Evolutionary conservation across 805 yeast species (phyloP).

Genomic region (Wickerhamomyces silvicola): DNA sequence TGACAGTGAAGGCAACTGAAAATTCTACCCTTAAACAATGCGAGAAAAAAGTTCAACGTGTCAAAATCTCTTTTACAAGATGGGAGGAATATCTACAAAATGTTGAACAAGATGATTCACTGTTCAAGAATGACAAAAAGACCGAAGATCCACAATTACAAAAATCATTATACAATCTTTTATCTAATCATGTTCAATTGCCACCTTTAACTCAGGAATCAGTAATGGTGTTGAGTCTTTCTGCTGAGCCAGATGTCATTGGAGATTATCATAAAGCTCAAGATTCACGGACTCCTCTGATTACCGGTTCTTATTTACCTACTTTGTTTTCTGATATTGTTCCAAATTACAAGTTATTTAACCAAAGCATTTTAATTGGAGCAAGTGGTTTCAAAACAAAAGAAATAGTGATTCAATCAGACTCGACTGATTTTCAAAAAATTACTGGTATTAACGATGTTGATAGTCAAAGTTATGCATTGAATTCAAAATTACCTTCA

Average conservation of each 20-base stretch:
- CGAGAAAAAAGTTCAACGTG: constrained; percentile 59
- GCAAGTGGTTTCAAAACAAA: constrained; percentile 39
- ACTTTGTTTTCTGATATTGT: constrained; percentile 53
- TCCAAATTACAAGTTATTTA: constrained; percentile 52
- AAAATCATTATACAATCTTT: constrained; percentile 35
- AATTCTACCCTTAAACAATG: constrained; percentile 44
- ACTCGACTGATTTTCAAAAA: constrained; percentile 10
- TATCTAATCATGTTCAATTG: constrained; percentile 35
- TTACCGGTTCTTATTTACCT: constrained; percentile 59
- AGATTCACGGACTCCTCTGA: constrained; percentile 48
- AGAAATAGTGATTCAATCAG: not conserved
- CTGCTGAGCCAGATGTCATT: constrained; percentile 51
- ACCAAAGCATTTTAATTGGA: constrained; percentile 44
- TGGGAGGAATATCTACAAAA: constrained; percentile 70
- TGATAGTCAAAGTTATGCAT: constrained; percentile 28
- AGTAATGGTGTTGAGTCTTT: constrained; percentile 59
- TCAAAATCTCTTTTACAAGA: constrained; percentile 66
- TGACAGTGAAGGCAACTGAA: constrained; percentile 40
- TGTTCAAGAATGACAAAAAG: constrained; percentile 17
- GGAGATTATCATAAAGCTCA: constrained; percentile 39
- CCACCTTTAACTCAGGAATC: constrained; percentile 42
- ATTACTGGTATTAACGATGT: constrained; percentile 43
- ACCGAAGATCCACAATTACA: constrained; percentile 27
- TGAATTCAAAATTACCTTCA: constrained; percentile 16
- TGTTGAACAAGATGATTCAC: constrained; percentile 36